phyloP scores from a whole-genome alignment of 345 rosid genomes.

The Ceriops tagal region DNA sequence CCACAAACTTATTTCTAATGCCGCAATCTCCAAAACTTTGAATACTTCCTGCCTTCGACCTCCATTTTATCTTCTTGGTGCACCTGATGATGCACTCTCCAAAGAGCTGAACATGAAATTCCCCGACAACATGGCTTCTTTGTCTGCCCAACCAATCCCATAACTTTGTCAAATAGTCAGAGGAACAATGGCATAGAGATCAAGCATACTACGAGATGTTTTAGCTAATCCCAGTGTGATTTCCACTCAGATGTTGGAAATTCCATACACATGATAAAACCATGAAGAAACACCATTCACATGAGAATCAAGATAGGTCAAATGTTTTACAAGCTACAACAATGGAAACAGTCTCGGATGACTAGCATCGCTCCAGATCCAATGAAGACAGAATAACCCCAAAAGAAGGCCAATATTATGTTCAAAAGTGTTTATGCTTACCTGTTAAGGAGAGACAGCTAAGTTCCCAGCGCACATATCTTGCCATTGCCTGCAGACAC shows the following conservation, averaged over 20 bases:
- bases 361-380: too few relatives aligned
- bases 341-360: too few relatives aligned
- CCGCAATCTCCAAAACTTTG: background rate
- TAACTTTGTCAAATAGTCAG: slow-evolving; percentile 14
- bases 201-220: background rate
- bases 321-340: too few relatives aligned
- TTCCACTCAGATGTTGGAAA: slow-evolving; percentile 1
- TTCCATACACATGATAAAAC: slow-evolving; percentile 1
- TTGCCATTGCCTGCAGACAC: slow-evolving; percentile 76
- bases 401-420: slow-evolving; percentile 1
- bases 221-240: slow-evolving; percentile 8
- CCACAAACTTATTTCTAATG: background rate
- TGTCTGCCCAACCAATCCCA: slow-evolving; percentile 49
- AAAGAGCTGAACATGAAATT: slow-evolving; percentile 75
- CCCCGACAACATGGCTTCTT: slow-evolving; percentile 81
- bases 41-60: background rate
- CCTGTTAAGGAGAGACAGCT: slow-evolving; percentile 81
- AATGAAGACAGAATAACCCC: background rate
- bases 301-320: background rate
- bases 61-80: slow-evolving; percentile 1
- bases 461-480: slow-evolving; percentile 81
- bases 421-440: slow-evolving; percentile 17
- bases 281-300: background rate
- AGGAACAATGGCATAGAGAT: background rate
- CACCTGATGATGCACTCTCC: slow-evolving; percentile 22